A percentile compares a stretch with the other conserved stretches of the same genome.
These are phyloP conservation scores for Pulveroboletus ravenelii DNA, from an alignment of 768 basidiomycete genomes.

Conservation along the genomic window DNA sequence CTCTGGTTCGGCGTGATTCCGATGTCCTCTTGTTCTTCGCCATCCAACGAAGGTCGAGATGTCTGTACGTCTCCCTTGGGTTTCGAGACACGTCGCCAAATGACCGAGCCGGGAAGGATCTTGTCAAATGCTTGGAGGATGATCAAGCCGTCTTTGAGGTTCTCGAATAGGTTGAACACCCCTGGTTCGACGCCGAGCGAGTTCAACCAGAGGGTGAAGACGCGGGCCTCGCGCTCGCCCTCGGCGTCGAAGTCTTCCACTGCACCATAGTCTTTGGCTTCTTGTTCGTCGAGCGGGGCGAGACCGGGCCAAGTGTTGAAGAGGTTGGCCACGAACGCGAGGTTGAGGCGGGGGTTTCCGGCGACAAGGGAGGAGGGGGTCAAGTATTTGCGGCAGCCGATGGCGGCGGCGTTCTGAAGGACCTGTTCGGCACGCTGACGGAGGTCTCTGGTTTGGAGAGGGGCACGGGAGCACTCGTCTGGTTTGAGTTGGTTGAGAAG, in stretches of 20 bases:
- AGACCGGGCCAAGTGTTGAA: constrained; percentile 98
- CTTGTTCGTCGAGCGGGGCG: constrained; percentile 89
- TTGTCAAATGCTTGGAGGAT: constrained; percentile 98
- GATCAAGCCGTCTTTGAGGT: constrained; percentile 85
- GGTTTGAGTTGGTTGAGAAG: constrained; percentile 95
- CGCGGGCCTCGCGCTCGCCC: constrained; percentile 96
- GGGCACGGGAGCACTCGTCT: constrained; percentile 84
- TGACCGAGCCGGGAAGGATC: constrained; percentile 84
- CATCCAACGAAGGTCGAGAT: constrained; percentile 34
- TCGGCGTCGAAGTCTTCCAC: constrained; percentile 99
- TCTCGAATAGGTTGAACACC: constrained; percentile 95
- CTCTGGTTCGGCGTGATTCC: constrained; percentile 81
- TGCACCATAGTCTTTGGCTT: constrained; percentile 82
- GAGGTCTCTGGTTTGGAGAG: constrained; percentile 80
- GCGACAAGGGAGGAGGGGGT: constrained; percentile 86
- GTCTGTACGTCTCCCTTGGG: constrained; percentile 56
- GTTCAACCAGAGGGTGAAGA: constrained; percentile 98
- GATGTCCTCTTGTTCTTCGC: constrained; percentile 72
- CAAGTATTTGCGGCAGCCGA: constrained; percentile 94
- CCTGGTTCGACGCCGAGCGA: constrained; percentile 94
- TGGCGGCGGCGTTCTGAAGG: constrained; percentile 87
- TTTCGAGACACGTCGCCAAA: constrained; percentile 96
- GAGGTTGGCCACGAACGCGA: constrained; percentile 96
- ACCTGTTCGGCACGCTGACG: constrained; percentile 89
- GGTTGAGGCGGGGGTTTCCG: constrained; percentile 95